Evolutionary conservation across 2,329 filamentous ascomycete species (phyloP).

Genomic region (Chaetomium sp.): DNA sequence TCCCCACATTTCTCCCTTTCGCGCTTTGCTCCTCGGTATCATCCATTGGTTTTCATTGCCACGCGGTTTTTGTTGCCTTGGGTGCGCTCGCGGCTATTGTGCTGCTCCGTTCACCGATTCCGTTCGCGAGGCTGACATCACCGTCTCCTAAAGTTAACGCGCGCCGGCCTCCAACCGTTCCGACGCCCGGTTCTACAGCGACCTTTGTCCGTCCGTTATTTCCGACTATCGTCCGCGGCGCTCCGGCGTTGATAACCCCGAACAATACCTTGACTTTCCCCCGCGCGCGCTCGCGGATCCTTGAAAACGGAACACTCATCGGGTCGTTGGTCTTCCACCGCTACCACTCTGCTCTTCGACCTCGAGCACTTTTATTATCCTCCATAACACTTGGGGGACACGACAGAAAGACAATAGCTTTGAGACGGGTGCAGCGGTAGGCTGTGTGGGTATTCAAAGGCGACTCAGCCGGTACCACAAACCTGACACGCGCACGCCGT

Average conservation of each 20-base stretch:
- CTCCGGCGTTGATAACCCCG: slow-evolving; percentile 26
- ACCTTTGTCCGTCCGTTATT: slow-evolving; percentile 29
- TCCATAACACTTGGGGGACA: slow-evolving; percentile 47
- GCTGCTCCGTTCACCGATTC: slow-evolving; percentile 3
- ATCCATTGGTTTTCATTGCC: not conserved
- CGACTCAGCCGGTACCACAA: slow-evolving; percentile 39
- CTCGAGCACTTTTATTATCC: slow-evolving; percentile 56
- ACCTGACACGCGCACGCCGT: slow-evolving; percentile 42
- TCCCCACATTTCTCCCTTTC: slow-evolving; percentile 25
- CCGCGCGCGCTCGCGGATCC: slow-evolving; percentile 40
- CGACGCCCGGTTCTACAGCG: slow-evolving; percentile 22
- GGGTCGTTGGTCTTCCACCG: slow-evolving; percentile 48
- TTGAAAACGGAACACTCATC: slow-evolving; percentile 55
- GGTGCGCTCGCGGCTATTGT: slow-evolving; percentile 4
- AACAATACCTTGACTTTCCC: slow-evolving; percentile 9
- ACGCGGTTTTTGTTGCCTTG: not conserved
- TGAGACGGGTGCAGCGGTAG: slow-evolving; percentile 43
- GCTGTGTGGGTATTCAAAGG: slow-evolving; percentile 41
- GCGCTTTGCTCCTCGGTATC: not conserved
- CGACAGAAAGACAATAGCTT: slow-evolving; percentile 32
- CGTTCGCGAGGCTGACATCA: slow-evolving; percentile 34
- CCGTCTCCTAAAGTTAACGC: slow-evolving; percentile 21
- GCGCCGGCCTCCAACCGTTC: slow-evolving; percentile 13
- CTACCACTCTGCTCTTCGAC: slow-evolving; percentile 51
- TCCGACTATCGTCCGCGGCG: slow-evolving; percentile 25